Evolutionary conservation across 495 filamentous ascomycete species (phyloP), one percentile per base, ranked within the genome.

Genomic region (Podospora pseudoanserina): DNA sequence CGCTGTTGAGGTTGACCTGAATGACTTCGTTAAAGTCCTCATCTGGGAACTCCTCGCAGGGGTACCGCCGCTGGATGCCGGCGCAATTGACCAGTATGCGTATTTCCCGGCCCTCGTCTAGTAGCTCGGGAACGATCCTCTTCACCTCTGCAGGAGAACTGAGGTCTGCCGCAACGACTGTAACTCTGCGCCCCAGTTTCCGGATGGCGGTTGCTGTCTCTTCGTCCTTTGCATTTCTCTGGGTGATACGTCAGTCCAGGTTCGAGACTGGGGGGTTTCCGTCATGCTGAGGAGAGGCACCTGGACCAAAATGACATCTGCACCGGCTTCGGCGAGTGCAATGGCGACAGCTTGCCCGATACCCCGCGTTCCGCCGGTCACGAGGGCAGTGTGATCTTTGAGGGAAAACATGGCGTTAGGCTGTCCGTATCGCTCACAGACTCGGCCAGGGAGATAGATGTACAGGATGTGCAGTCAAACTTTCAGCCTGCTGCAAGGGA

Each of bases 281-380:
- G 23, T 23, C 23, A 23, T 23, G 23, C 23, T 23, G 23, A 23
- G 23, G 23, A 23, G 23, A 60, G 74, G 64, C 70, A 86, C 86
- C 79, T 88, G 86, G 23, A 95, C 81, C 44, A 96, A 82, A 49
- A 96, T 79, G 66, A 94, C 83, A 76, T 96, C 91, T 68, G 92
- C 92, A 56, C 92, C 92, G 63, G 90, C 91, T 79, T 95, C 91
- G 44, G 93, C 92, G 13, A 93, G 77, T 3, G 89, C 92, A 67
- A 96, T 75, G 56, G 91, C 91, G 80, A 96, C 94, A 13, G 91
- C 86, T 75, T 91, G 88, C 18, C 94, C 94, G 63, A 97, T 96
- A 26, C 94, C 94, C 64, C 94, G 83, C 18, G 92, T 95, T 63
- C 92, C 92, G 30, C 94, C 94, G 0, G 94, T 97, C 39, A 97